A percentile compares a stretch with the other conserved stretches of the same genome.
Evolutionary conservation across 129 eudicot species (phyloP).

Genomic region (Tagetes erecta): DNA sequence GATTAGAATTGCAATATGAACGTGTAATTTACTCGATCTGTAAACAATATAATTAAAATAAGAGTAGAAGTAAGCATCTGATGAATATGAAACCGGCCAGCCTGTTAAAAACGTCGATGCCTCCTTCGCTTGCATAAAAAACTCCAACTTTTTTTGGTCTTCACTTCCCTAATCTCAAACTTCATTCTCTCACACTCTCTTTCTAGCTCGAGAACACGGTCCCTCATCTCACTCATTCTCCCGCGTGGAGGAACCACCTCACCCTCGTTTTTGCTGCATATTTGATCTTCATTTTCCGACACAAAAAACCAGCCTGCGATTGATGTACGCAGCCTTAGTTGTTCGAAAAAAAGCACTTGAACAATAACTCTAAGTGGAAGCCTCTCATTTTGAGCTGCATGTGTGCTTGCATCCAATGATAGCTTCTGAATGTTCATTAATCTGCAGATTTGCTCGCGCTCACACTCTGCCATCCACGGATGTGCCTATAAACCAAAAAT

Average conservation of each 20-base stretch:
- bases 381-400: conserved; percentile 86
- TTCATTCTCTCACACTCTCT: conserved; percentile 52
- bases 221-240: conserved; percentile 45
- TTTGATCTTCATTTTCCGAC: conserved; percentile 53
- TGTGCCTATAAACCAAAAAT: conserved; percentile 48
- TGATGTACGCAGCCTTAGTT: conserved; percentile 65
- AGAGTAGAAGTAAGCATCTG: not conserved
- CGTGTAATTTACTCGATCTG: too few species aligned
- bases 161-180: conserved; percentile 44
- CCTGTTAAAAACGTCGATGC: conserved; percentile 16
- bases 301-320: conserved; percentile 77
- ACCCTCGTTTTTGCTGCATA: not conserved
- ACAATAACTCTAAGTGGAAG: conserved; percentile 73
- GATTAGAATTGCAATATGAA: too few species aligned
- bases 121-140: conserved; percentile 44
- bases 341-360: conserved; percentile 75
- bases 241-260: conserved; percentile 20
- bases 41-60: not conserved
- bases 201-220: conserved; percentile 51
- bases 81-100: not conserved
- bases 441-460: conserved; percentile 73
- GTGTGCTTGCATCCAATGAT: conserved; percentile 66
- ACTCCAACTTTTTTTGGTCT: conserved; percentile 41
- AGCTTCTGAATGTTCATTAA: conserved; percentile 72
- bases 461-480: conserved; percentile 68